Base-by-base conservation (phyloP, 345 rosid genomes). In the Rhodamnia argentea region DNA sequence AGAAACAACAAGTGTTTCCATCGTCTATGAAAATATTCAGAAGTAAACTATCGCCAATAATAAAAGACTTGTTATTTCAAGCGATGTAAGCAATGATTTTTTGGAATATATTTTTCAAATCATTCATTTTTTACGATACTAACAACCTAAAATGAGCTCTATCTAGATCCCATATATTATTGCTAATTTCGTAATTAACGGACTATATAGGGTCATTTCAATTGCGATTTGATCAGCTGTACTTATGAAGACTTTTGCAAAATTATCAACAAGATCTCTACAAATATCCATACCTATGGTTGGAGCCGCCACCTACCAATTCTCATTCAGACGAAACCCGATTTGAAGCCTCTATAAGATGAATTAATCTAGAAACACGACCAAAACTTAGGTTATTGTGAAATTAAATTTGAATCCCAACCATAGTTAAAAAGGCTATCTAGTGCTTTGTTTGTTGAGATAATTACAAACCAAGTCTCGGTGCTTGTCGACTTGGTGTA, bases 401-500 rank as follows among this genome's bases (percentile, higher is more conserved):
- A 32, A 16, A 60, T 13, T 3, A 2, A 60, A 27, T 13, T 60
- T 10, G 14, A 62, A 13, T 29, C 42, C 7, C 23, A 3, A 3
- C 22, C 22, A 29, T 64, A 16, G 23, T 18, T 10, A 32, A 64
- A 32, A 16, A 64, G 78, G 44, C 10, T 5, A 3, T 11, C 24
- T 16, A 9, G 44, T 16, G 44, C 13, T 9, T 64, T 8, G 24
- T 32, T 64, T 16, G 78, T 9, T 2, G 13, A 13, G 24, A 32
- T 64, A 64, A 18, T 64, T 62, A 62, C 3, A 29, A 3, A 29
- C 14, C 9, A 15, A 29, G 2, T 55, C 42, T 16, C 3, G 1
- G 29, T 29, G 15, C 42, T 15, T 4, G 12, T 29, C 3, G 0
- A 0, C 16, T 29, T 0, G 7, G 7, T 15, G 5, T 15, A 7